phyloP scores from a whole-genome alignment of 371 early-diverging fungal genomes.

The Mucor indicus region DNA sequence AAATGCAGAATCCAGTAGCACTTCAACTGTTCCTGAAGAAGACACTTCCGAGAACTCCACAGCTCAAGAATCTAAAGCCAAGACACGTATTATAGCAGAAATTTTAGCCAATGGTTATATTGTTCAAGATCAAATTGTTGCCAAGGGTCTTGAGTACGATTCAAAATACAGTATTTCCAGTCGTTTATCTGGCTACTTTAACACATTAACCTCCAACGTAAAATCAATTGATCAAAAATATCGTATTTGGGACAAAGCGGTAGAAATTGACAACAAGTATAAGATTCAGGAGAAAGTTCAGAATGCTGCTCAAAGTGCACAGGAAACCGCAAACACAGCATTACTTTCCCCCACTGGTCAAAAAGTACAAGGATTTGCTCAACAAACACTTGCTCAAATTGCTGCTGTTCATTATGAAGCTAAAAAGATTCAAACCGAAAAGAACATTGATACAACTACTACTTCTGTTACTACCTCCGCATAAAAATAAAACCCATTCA shows the following conservation, averaged over 20 bases:
- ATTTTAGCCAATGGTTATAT: slow-evolving; percentile 62
- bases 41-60: no score
- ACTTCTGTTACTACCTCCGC: background rate
- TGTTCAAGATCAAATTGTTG: slow-evolving; percentile 56
- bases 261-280: slow-evolving; percentile 54
- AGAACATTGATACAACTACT: background rate
- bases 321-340: slow-evolving; percentile 43
- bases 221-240: slow-evolving; percentile 58
- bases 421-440: slow-evolving; percentile 41
- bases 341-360: slow-evolving; percentile 60
- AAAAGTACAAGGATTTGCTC: slow-evolving; percentile 49
- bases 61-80: slow-evolving; percentile 60
- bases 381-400: slow-evolving; percentile 53
- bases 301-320: slow-evolving; percentile 46
- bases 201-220: slow-evolving; percentile 32
- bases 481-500: no score
- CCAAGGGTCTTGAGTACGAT: slow-evolving; percentile 61
- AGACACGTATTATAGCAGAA: slow-evolving; percentile 58
- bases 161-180: slow-evolving; percentile 39
- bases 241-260: slow-evolving; percentile 54
- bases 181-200: slow-evolving; percentile 28
- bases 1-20: no score
- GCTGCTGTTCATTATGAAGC: slow-evolving; percentile 64
- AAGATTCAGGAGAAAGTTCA: slow-evolving; percentile 58
- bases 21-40: no score